phyloP scores from a whole-genome alignment of 2,329 filamentous ascomycete genomes.

The Stromatinia cepivora region DNA sequence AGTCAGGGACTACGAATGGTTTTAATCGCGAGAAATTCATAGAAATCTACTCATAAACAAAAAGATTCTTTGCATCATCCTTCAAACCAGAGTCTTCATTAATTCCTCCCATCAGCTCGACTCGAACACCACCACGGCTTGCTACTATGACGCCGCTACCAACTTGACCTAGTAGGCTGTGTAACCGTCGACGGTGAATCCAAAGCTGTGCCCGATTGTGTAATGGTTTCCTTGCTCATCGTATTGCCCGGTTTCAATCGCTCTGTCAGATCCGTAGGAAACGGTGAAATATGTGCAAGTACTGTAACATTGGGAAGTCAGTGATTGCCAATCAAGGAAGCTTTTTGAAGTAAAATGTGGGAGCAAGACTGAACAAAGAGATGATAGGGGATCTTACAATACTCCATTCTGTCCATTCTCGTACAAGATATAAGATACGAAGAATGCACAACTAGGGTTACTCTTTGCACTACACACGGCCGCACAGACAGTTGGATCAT shows the following conservation, averaged over 20 bases:
- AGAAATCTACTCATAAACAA: background rate
- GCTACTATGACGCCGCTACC: background rate
- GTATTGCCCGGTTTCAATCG: slow-evolving; percentile 31
- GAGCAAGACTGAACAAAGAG: background rate
- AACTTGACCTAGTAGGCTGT: background rate
- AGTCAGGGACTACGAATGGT: background rate
- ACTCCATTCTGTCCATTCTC: slow-evolving; percentile 43
- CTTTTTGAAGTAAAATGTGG: background rate
- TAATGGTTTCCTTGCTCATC: slow-evolving; percentile 28
- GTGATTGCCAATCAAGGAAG: background rate
- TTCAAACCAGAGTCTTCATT: background rate
- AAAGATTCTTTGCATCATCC: background rate
- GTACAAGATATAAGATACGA: slow-evolving; percentile 44
- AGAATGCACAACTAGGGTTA: slow-evolving; percentile 39
- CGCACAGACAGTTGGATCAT: slow-evolving; percentile 40
- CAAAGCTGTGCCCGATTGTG: slow-evolving; percentile 31
- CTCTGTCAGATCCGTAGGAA: slow-evolving; percentile 33
- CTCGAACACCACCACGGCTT: background rate
- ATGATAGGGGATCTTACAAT: slow-evolving; percentile 26
- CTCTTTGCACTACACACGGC: slow-evolving; percentile 34
- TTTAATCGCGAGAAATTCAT: background rate
- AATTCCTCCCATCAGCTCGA: background rate
- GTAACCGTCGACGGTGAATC: slow-evolving; percentile 20
- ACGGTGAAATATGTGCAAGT: slow-evolving; percentile 45
- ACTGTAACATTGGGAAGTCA: background rate